Evolutionary conservation across 345 rosid species (phyloP).

Genomic region (Eutrema japonicum): DNA sequence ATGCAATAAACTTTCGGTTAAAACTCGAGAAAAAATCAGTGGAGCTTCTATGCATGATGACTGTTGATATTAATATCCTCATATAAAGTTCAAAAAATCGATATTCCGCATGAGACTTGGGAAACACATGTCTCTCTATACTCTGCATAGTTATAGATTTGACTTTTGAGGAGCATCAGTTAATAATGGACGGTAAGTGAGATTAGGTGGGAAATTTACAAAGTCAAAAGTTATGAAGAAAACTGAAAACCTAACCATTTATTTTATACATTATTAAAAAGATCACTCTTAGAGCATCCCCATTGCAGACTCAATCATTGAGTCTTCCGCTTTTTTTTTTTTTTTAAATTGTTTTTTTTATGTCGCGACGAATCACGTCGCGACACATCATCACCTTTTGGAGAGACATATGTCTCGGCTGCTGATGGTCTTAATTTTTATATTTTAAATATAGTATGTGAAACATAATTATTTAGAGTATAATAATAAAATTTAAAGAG

Average conservation of each 20-base stretch:
- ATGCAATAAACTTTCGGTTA: constrained; percentile 17
- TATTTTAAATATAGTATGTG: neutral
- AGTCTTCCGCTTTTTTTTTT: too few relatives aligned
- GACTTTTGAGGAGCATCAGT: constrained; percentile 5
- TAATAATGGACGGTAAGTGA: constrained; percentile 20
- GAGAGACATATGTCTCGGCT: too few relatives aligned
- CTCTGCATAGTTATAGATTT: neutral
- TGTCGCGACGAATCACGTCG: too few relatives aligned
- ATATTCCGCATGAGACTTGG: neutral
- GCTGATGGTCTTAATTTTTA: too few relatives aligned
- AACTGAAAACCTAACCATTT: constrained; percentile 35
- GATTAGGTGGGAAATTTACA: constrained; percentile 21
- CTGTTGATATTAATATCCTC: neutral
- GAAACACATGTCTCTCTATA: neutral
- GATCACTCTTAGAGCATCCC: too few relatives aligned
- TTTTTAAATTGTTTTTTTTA: too few relatives aligned
- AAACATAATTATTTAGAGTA: neutral
- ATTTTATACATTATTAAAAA: neutral
- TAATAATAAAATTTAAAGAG: neutral
- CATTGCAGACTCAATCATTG: too few relatives aligned
- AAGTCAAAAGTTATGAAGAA: constrained; percentile 28
- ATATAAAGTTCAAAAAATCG: neutral
- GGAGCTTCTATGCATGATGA: constrained; percentile 9
- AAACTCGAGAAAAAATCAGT: constrained; percentile 6
- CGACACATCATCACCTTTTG: too few relatives aligned